phyloP scores from a whole-genome alignment of 1,284 basidiomycete species.

The Fistulinella cinereoalba region DNA sequence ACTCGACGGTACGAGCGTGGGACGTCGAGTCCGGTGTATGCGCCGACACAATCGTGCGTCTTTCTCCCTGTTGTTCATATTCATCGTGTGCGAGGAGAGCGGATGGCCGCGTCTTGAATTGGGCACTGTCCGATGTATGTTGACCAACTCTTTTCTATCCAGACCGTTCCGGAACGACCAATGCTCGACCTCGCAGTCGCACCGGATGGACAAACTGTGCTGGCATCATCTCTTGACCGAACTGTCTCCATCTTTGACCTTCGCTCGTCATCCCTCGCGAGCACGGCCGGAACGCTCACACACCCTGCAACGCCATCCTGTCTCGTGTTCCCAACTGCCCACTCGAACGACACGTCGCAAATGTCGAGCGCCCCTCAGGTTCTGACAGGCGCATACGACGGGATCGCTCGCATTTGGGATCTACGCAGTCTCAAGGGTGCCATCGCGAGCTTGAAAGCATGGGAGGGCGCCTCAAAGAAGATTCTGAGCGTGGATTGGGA shows the following conservation, averaged over 20 bases:
- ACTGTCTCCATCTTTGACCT: conserved; percentile 66
- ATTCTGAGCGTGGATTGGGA: conserved; percentile 78
- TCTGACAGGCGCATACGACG: conserved; percentile 81
- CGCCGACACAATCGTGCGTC: conserved; percentile 50
- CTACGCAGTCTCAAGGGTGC: conserved; percentile 64
- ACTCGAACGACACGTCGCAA: not conserved
- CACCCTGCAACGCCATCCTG: conserved; percentile 78
- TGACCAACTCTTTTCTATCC: not conserved
- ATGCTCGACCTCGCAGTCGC: conserved; percentile 59
- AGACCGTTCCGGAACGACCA: conserved; percentile 69
- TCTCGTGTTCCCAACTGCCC: conserved; percentile 46
- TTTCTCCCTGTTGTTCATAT: not conserved
- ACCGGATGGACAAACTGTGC: conserved; percentile 40
- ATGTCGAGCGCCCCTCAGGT: conserved; percentile 44
- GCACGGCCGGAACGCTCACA: conserved; percentile 51
- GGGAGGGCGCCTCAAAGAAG: conserved; percentile 54
- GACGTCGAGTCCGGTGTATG: conserved; percentile 69
- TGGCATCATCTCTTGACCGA: conserved; percentile 68
- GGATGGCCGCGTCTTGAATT: too few relatives aligned
- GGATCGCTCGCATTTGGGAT: conserved; percentile 85
- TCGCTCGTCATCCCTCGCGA: conserved; percentile 43
- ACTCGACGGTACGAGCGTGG: conserved; percentile 74
- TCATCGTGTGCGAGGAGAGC: not conserved
- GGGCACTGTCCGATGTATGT: not conserved
- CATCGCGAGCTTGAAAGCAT: conserved; percentile 65